phyloP scores from a whole-genome alignment of 164 flowering plant genomes.

The Chloranthus sessilifolius region DNA sequence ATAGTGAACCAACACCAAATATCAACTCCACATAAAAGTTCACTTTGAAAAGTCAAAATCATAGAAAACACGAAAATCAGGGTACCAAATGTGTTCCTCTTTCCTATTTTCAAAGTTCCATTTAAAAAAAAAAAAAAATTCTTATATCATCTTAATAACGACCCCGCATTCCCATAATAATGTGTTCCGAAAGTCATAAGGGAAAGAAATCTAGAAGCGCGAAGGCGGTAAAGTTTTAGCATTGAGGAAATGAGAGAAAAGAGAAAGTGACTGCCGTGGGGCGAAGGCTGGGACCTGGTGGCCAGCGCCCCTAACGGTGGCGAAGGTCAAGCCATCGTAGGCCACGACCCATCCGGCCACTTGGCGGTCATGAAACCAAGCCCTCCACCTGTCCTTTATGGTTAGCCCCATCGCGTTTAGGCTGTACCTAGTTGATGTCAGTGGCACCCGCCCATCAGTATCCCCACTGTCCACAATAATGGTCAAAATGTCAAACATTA shows the following conservation, averaged over 20 bases:
- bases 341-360: constrained; percentile 43
- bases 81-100: too few relatives aligned
- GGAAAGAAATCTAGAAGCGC: constrained; percentile 1
- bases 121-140: too few relatives aligned
- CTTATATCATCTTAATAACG: too few relatives aligned
- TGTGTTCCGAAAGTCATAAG: too few relatives aligned
- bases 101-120: too few relatives aligned
- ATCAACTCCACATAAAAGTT: too few relatives aligned
- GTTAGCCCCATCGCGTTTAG: constrained; percentile 20
- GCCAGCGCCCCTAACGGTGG: constrained; percentile 47
- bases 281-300: constrained; percentile 45
- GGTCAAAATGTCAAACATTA: too few relatives aligned
- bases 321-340: constrained; percentile 36
- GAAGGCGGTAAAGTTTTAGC: constrained; percentile 26
- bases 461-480: constrained; percentile 46
- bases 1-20: too few relatives aligned
- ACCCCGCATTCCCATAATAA: too few relatives aligned
- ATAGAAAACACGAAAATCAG: too few relatives aligned
- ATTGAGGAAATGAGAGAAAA: constrained; percentile 40
- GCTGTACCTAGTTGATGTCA: constrained; percentile 28
- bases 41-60: too few relatives aligned
- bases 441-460: constrained; percentile 33
- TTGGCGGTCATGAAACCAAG: constrained; percentile 39
- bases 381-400: constrained; percentile 22
- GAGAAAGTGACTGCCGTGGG: constrained; percentile 36